phyloP scores from a whole-genome alignment of 2,329 filamentous ascomycete species.

The Trichoderma lentiforme region DNA sequence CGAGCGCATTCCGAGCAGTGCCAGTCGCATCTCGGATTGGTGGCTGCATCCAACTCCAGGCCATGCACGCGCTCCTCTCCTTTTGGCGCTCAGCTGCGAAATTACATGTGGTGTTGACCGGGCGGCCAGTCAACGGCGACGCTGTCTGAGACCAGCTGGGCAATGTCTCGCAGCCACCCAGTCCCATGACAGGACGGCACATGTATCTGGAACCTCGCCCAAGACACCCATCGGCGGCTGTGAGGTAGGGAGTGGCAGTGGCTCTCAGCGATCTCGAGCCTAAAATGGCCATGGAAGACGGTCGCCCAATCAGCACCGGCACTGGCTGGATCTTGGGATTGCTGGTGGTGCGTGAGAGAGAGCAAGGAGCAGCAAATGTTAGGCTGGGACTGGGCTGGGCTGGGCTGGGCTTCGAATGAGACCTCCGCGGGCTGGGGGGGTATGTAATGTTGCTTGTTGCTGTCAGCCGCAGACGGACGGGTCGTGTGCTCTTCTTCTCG shows the following conservation, averaged over 20 bases:
- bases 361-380: constrained; percentile 6
- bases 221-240: constrained; percentile 6
- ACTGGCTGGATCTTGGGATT: background rate
- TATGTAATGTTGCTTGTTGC: background rate
- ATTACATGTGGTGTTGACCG: background rate
- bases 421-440: constrained; percentile 3
- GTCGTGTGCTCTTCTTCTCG: background rate
- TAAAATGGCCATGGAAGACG: constrained; percentile 2
- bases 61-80: background rate
- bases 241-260: constrained; percentile 10
- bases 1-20: constrained; percentile 10
- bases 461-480: constrained; percentile 8
- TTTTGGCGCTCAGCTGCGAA: background rate
- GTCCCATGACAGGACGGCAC: constrained; percentile 17
- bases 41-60: constrained; percentile 2
- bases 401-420: background rate
- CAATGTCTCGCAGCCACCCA: constrained; percentile 19
- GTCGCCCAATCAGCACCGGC: constrained; percentile 8
- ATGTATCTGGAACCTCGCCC: constrained; percentile 11
- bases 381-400: background rate
- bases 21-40: background rate
- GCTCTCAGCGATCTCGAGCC: constrained; percentile 14
- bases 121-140: constrained; percentile 8
- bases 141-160: constrained; percentile 12
- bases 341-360: constrained; percentile 1